Percentiles rank a stretch among this genome's conserved stretches.
phyloP scores from a whole-genome alignment of 352 stramenopile genomes.

The Pythium volutum region DNA sequence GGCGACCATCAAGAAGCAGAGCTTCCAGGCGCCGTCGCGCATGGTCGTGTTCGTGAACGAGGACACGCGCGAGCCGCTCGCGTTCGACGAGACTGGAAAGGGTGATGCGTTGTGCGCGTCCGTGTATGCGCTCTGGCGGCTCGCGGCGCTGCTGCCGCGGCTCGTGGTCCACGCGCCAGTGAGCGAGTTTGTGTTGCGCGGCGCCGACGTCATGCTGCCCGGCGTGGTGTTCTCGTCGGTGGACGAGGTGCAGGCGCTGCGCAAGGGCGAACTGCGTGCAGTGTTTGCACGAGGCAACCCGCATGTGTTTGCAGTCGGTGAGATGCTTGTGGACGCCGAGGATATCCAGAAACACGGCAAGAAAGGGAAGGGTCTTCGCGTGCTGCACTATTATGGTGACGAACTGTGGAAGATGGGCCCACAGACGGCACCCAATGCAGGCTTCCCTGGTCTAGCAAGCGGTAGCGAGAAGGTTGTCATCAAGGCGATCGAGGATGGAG shows the following conservation, averaged over 20 bases:
- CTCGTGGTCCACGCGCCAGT: slow-evolving; percentile 74
- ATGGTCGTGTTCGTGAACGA: slow-evolving; percentile 67
- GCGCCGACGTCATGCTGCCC: slow-evolving; percentile 82
- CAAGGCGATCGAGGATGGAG: slow-evolving; percentile 13
- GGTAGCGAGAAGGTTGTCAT: slow-evolving; percentile 14
- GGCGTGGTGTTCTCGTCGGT: slow-evolving; percentile 62
- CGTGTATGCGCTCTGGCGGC: slow-evolving; percentile 71
- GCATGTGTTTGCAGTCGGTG: slow-evolving; percentile 69
- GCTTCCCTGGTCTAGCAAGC: slow-evolving; percentile 39
- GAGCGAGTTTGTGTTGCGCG: slow-evolving; percentile 77
- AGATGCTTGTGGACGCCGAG: slow-evolving; percentile 63
- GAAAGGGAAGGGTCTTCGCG: slow-evolving; percentile 62
- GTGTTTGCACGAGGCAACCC: slow-evolving; percentile 77
- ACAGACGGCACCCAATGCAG: slow-evolving; percentile 60
- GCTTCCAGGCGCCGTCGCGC: slow-evolving; percentile 70
- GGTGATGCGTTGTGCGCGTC: slow-evolving; percentile 51
- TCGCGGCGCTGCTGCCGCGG: slow-evolving; percentile 42
- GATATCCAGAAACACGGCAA: slow-evolving; percentile 56
- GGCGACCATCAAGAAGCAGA: slow-evolving; percentile 58
- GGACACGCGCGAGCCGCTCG: slow-evolving; percentile 54
- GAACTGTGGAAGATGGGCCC: slow-evolving; percentile 74
- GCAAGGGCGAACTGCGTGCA: slow-evolving; percentile 62
- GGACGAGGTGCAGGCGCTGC: slow-evolving; percentile 51
- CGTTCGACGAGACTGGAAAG: slow-evolving; percentile 75
- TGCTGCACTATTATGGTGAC: slow-evolving; percentile 73